These are phyloP conservation scores for Penicillium freii DNA, from an alignment of 2,329 filamentous ascomycete genomes.

Conservation along the genomic window DNA sequence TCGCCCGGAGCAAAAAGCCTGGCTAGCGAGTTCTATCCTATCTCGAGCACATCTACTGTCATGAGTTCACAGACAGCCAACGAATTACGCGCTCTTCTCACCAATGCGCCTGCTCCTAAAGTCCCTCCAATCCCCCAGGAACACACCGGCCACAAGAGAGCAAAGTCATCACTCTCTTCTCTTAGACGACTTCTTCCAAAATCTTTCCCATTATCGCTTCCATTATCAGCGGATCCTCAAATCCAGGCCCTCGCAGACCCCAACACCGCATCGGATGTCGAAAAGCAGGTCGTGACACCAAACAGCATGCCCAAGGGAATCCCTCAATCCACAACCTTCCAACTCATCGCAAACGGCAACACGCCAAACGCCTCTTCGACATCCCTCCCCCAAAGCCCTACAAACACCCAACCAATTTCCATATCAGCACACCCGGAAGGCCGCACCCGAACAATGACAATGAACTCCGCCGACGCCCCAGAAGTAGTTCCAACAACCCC, in stretches of 20 bases:
- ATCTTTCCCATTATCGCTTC: slow-evolving; percentile 27
- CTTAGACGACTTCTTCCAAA: slow-evolving; percentile 36
- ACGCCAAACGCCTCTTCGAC: slow-evolving; percentile 1
- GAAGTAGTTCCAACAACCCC: slow-evolving; percentile 29
- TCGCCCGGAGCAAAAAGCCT: slow-evolving; percentile 22
- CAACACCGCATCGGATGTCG: slow-evolving; percentile 26
- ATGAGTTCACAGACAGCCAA: slow-evolving; percentile 24
- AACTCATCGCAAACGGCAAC: background rate
- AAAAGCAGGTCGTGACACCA: slow-evolving; percentile 26
- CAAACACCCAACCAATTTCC: background rate
- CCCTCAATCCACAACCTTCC: slow-evolving; percentile 1
- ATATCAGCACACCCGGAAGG: slow-evolving; percentile 6
- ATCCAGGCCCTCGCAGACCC: slow-evolving; percentile 37
- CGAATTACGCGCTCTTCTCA: slow-evolving; percentile 20
- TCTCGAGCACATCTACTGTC: slow-evolving; percentile 33
- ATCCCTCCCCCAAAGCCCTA: slow-evolving; percentile 2
- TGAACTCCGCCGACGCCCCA: slow-evolving; percentile 37
- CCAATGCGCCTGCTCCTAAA: slow-evolving; percentile 27
- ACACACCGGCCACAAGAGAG: slow-evolving; percentile 26
- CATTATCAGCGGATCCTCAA: slow-evolving; percentile 38
- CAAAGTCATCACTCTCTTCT: slow-evolving; percentile 38
- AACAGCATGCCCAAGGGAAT: slow-evolving; percentile 6
- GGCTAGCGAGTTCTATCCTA: slow-evolving; percentile 22
- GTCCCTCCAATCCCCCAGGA: slow-evolving; percentile 19
- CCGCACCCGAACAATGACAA: slow-evolving; percentile 29